These are phyloP conservation scores for Microglena sp. DNA, from an alignment of 139 green algal species.

Conservation along the genomic window DNA sequence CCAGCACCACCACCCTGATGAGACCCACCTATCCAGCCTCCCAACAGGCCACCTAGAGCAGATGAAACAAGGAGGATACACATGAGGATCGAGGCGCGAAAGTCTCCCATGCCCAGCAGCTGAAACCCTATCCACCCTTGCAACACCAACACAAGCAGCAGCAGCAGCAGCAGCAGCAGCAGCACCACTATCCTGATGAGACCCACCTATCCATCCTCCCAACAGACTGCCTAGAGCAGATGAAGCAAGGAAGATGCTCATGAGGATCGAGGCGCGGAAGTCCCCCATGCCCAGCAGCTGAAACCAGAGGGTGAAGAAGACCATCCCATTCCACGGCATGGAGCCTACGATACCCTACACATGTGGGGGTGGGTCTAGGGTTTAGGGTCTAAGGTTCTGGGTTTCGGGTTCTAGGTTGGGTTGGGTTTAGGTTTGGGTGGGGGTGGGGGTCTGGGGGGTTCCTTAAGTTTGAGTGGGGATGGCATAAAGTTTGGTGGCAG, in stretches of 20 bases:
- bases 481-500: too few relatives aligned
- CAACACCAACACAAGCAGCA: too few relatives aligned
- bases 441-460: too few relatives aligned
- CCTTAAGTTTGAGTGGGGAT: too few relatives aligned
- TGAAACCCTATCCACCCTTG: too few relatives aligned
- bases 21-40: constrained; percentile 23
- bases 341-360: constrained; percentile 75
- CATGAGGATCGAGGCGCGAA: constrained; percentile 30
- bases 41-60: constrained; percentile 31
- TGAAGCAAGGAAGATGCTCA: constrained; percentile 41
- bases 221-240: constrained; percentile 32
- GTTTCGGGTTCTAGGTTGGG: too few relatives aligned
- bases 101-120: constrained; percentile 70
- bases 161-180: too few relatives aligned
- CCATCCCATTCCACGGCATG: constrained; percentile 80
- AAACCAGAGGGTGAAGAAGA: constrained; percentile 75
- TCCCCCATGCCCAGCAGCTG: constrained; percentile 77
- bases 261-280: constrained; percentile 28
- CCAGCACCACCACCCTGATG: too few relatives aligned
- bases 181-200: too few relatives aligned
- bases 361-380: too few relatives aligned
- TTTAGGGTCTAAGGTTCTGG: too few relatives aligned
- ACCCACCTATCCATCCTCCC: constrained; percentile 23
- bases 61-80: constrained; percentile 39
- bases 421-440: background rate